Conservation (phyloP, 805 yeast genomes). For the Torulaspora quercuum region DNA sequence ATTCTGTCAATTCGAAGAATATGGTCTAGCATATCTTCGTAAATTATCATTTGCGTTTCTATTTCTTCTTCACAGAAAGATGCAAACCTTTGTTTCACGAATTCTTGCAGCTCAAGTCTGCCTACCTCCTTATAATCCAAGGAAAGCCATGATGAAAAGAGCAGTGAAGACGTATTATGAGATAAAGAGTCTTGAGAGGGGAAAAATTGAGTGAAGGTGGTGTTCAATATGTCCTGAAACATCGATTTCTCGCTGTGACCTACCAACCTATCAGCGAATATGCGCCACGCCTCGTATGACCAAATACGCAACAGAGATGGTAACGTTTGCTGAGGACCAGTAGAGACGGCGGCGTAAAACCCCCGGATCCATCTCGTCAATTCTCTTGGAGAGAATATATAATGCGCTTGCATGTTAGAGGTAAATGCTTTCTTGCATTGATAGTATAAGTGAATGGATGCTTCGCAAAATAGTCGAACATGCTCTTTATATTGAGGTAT, state of each 20-base stretch:
- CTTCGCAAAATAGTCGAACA: slow-evolving; percentile 48
- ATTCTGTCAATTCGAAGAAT: slow-evolving; percentile 78
- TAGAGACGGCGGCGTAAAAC: slow-evolving; percentile 49
- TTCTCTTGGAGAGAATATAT: slow-evolving; percentile 85
- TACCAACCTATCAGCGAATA: slow-evolving; percentile 72
- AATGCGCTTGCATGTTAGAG: slow-evolving; percentile 47
- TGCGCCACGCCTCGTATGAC: slow-evolving; percentile 76
- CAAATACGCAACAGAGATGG: slow-evolving; percentile 57
- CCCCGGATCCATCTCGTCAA: slow-evolving; percentile 85
- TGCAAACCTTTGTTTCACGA: slow-evolving; percentile 59
- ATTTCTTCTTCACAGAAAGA: slow-evolving; percentile 78
- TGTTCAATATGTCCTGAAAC: slow-evolving; percentile 43
- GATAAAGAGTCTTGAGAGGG: slow-evolving; percentile 41
- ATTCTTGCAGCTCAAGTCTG: slow-evolving; percentile 45
- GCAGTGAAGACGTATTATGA: slow-evolving; percentile 49
- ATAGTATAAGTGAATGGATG: slow-evolving; percentile 64
- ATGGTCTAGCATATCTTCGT: slow-evolving; percentile 70
- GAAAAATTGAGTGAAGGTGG: slow-evolving; percentile 42
- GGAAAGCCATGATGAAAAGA: slow-evolving; percentile 75
- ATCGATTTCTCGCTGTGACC: slow-evolving; percentile 44
- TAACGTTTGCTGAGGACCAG: slow-evolving; percentile 38
- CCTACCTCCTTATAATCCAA: slow-evolving; percentile 56
- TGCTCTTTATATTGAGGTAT: slow-evolving; percentile 60
- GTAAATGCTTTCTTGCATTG: slow-evolving; percentile 44
- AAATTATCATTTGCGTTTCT: slow-evolving; percentile 56